Percentiles rank a stretch among this genome's conserved stretches.
Evolutionary conservation across 257 asterid genomes (phyloP).

Genomic region (Nicotiana noctiflora): DNA sequence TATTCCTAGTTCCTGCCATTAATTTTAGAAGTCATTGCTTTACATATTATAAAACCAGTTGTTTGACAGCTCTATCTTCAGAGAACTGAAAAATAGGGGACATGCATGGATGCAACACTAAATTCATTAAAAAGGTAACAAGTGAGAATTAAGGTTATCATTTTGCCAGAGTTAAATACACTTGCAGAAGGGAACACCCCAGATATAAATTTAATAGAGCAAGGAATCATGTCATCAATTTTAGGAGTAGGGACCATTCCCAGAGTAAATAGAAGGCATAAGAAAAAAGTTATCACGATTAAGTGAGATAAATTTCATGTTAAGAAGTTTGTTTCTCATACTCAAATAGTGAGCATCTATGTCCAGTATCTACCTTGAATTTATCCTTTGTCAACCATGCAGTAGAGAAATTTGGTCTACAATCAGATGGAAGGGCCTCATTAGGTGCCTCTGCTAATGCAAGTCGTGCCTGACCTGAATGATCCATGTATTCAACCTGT

Average conservation of each 20-base stretch:
- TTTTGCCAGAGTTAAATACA: not conserved
- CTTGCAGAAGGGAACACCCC: not conserved
- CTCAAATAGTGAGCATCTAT: constrained; percentile 12
- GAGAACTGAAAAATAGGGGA: not conserved
- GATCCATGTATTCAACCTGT: constrained; percentile 85
- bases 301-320: constrained; percentile 3
- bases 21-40: not conserved
- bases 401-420: constrained; percentile 85
- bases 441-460: constrained; percentile 92
- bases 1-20: not conserved
- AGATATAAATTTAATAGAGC: not conserved
- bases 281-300: not conserved
- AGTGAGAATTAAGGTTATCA: not conserved
- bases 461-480: constrained; percentile 68
- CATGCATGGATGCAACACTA: not conserved
- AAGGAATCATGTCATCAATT: not conserved
- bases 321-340: constrained; percentile 1
- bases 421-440: constrained; percentile 84
- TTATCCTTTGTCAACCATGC: constrained; percentile 91
- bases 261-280: constrained; percentile 2
- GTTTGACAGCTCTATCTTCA: not conserved
- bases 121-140: not conserved
- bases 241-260: not conserved
- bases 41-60: not conserved
- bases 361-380: constrained; percentile 49